These are phyloP conservation scores for Geum urbanum DNA, from an alignment of 306 rosid genomes.

Conservation along the genomic window DNA sequence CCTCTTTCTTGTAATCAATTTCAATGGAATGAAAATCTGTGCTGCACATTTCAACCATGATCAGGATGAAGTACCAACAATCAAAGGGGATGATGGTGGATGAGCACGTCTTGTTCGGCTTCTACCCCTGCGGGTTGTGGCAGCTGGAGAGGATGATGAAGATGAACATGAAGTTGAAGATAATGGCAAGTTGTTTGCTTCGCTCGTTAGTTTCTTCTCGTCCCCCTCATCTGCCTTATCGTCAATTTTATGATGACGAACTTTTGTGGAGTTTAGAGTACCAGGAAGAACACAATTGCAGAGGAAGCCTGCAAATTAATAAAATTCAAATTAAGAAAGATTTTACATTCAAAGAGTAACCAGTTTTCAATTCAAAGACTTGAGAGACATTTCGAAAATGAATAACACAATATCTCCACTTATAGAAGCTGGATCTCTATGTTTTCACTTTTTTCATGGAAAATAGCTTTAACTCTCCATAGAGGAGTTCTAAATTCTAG, in stretches of 20 bases:
- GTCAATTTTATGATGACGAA: slow-evolving; percentile 62
- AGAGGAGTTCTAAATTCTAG: background rate
- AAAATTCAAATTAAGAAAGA: background rate
- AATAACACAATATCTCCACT: no score
- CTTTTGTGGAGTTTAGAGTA: slow-evolving; percentile 64
- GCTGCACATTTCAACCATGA: slow-evolving; percentile 28
- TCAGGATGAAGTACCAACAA: slow-evolving; percentile 42
- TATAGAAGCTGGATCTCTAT: background rate
- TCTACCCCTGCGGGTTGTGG: slow-evolving; percentile 60
- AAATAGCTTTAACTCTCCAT: no score
- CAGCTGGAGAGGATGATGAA: slow-evolving; percentile 44
- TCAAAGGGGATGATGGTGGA: slow-evolving; percentile 74
- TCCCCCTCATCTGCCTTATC: slow-evolving; percentile 63
- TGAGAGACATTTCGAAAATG: no score
- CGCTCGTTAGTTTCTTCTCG: slow-evolving; percentile 42
- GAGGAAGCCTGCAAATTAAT: slow-evolving; percentile 53
- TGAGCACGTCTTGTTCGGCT: slow-evolving; percentile 71
- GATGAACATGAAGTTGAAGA: slow-evolving; percentile 44
- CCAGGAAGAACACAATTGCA: slow-evolving; percentile 92
- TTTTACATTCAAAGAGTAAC: background rate
- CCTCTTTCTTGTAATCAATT: background rate
- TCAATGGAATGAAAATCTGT: background rate
- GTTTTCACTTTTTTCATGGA: background rate
- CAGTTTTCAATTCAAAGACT: background rate
- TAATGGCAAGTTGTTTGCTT: slow-evolving; percentile 26